Base-by-base conservation (phyloP, 2,329 filamentous ascomycete species). In the Macrophomina phaseolina region DNA sequence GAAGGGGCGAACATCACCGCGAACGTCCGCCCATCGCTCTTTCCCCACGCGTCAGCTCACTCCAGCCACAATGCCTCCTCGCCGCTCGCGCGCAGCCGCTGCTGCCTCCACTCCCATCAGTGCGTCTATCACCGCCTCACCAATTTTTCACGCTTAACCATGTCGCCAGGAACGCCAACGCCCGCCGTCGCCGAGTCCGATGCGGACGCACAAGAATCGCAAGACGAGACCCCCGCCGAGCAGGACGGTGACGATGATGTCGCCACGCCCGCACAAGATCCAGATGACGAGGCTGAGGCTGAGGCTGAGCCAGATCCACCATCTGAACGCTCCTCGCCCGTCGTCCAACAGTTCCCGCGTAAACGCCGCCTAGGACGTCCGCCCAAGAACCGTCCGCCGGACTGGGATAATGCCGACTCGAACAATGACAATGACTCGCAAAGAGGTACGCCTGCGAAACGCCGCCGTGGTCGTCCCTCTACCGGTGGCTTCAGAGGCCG, bases 311-410 rank as follows among this genome's bases (percentile, higher is more conserved):
- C 28, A 83, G 82, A 66, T 74, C 78, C 45, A 78, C 42, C 61
- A 8, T 81, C 76, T 68, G 83, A 82, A 71, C 76, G 74, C 70
- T 78, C 76, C 66, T 84, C 79, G 73, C 81, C 72, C 69, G 80
- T 83, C 46, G 88, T 88, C 32, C 87, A 80, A 73, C 67, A 90
- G 53, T 85, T 93, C 58, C 83, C 84, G 64, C 87, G 90, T 74
- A 91, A 91, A 78, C 84, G 86, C 71, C 89, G 93, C 63, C 85
- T 94, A n/a, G 93, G 93, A 23, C 88, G 93, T 12, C 93, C 93
- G 2, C 92, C 93, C 0, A 96, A 95, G 84, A 94, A 93, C 76
- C 86, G 89, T 60, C 91, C 91, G 0, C 88, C 92, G 4, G 92
- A 93, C 76, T 94, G 91, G 88, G 90, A 94, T 75, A 80, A 83